These are phyloP conservation scores for Arabis hirsuta DNA, from an alignment of 345 rosid genomes.

Conservation along the genomic window DNA sequence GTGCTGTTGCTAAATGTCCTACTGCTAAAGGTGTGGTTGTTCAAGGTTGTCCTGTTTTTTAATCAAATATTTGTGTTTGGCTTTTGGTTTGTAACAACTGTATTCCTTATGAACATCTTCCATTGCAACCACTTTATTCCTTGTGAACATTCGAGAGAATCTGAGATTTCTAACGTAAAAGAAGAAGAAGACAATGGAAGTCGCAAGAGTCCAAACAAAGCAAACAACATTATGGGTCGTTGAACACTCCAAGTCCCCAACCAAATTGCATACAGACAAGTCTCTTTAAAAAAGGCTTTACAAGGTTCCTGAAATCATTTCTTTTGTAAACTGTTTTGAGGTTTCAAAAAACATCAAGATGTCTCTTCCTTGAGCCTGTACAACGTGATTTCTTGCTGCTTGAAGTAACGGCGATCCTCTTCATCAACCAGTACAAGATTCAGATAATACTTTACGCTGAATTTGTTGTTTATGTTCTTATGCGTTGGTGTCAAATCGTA, in stretches of 20 bases:
- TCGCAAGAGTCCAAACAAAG: constrained; percentile 29
- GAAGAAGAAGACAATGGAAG: constrained; percentile 18
- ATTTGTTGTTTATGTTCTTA: constrained; percentile 95
- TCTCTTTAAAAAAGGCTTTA: constrained; percentile 41
- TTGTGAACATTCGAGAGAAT: background rate
- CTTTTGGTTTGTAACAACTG: background rate
- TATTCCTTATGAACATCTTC: background rate
- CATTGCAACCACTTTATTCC: background rate
- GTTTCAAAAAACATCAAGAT: constrained; percentile 42
- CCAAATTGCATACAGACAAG: constrained; percentile 27
- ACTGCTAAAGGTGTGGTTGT: constrained; percentile 61
- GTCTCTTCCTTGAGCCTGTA: constrained; percentile 71
- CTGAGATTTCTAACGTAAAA: background rate
- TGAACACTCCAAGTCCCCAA: constrained; percentile 33
- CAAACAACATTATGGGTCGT: constrained; percentile 16
- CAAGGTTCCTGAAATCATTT: constrained; percentile 38
- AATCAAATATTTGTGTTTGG: background rate
- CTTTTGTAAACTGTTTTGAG: constrained; percentile 13
- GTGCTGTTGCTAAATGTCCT: constrained; percentile 73
- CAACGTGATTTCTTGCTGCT: constrained; percentile 88
- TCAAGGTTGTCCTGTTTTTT: constrained; percentile 66
- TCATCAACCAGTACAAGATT: constrained; percentile 95
- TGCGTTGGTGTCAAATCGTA: constrained; percentile 95
- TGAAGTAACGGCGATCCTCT: constrained; percentile 92
- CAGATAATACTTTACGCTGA: constrained; percentile 92